phyloP scores from a whole-genome alignment of 73 alveolate species.

The Paramecium biaurelia region DNA sequence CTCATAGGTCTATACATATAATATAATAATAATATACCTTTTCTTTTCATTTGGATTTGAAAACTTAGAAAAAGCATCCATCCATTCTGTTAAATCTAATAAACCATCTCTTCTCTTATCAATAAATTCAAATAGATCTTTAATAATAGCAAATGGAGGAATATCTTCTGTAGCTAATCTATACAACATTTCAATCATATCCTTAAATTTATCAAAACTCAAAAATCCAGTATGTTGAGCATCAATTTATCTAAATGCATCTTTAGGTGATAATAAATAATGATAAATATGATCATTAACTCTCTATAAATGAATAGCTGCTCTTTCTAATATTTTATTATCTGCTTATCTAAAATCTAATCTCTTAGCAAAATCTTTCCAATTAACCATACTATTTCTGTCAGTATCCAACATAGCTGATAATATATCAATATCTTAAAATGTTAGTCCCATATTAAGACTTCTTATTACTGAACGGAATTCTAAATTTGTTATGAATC shows the following conservation, averaged over 20 bases:
- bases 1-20: conserved; percentile 22
- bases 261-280: conserved; percentile 85
- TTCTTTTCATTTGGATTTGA: conserved; percentile 53
- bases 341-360: conserved; percentile 76
- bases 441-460: conserved; percentile 74
- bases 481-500: conserved; percentile 73
- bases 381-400: conserved; percentile 76
- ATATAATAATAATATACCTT: conserved; percentile 54
- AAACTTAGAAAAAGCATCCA: conserved; percentile 76
- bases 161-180: conserved; percentile 78
- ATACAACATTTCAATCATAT: conserved; percentile 71
- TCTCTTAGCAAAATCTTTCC: conserved; percentile 78
- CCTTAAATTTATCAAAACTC: conserved; percentile 71
- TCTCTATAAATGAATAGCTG: conserved; percentile 73
- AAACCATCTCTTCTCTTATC: conserved; percentile 96
- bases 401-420: conserved; percentile 74
- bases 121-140: conserved; percentile 87
- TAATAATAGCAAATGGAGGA: conserved; percentile 90
- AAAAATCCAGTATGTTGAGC: conserved; percentile 70
- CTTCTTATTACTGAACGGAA: conserved; percentile 85
- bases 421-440: conserved; percentile 81
- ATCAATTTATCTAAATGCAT: conserved; percentile 84
- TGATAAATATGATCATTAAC: conserved; percentile 78
- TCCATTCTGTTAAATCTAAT: conserved; percentile 92
- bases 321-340: conserved; percentile 66